Percentiles rank a stretch among this genome's conserved stretches.
Conservation (phyloP, 1,284 basidiomycete genomes). For the Rhodotorula sp. region DNA sequence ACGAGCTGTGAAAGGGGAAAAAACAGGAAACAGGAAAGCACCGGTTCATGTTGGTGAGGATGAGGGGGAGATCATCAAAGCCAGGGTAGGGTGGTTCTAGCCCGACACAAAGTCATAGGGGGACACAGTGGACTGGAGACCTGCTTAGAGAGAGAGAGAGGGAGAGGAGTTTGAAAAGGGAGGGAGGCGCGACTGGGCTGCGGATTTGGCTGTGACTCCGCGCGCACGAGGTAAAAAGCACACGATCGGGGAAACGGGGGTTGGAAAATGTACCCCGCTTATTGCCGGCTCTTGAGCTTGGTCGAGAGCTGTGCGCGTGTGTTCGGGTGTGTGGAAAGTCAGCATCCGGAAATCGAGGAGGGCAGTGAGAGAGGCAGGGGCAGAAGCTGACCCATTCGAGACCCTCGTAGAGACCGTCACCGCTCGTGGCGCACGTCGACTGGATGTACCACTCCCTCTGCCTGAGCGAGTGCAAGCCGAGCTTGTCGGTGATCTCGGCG, state of each 20-base stretch:
- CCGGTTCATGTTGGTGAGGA: no score
- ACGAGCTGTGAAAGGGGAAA: not conserved
- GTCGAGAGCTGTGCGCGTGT: constrained; percentile 47
- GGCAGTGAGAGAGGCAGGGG: no score
- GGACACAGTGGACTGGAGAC: no score
- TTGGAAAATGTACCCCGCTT: constrained; percentile 7
- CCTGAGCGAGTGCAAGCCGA: constrained; percentile 93
- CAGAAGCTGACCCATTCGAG: constrained; percentile 59
- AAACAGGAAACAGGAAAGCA: not conserved
- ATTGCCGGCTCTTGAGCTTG: constrained; percentile 51
- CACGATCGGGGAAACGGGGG: no score
- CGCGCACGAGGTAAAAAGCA: constrained; percentile 1
- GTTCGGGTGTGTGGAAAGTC: not conserved
- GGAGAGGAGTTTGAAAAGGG: constrained; percentile 18
- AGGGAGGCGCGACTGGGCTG: not conserved
- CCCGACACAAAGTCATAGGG: no score
- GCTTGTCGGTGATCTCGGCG: constrained; percentile 99
- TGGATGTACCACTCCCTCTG: constrained; percentile 99
- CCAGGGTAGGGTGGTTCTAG: no score
- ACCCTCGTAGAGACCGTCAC: constrained; percentile 99
- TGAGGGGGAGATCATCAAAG: no score
- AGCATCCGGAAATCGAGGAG: no score
- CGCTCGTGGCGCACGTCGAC: constrained; percentile 97
- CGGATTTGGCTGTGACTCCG: not conserved
- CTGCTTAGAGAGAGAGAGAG: not conserved